Percentiles rank a stretch among this genome's conserved stretches.
These are phyloP conservation scores for Coemansia sp. DNA, from an alignment of 192 early-diverging fungal genomes.

Conservation along the genomic window DNA sequence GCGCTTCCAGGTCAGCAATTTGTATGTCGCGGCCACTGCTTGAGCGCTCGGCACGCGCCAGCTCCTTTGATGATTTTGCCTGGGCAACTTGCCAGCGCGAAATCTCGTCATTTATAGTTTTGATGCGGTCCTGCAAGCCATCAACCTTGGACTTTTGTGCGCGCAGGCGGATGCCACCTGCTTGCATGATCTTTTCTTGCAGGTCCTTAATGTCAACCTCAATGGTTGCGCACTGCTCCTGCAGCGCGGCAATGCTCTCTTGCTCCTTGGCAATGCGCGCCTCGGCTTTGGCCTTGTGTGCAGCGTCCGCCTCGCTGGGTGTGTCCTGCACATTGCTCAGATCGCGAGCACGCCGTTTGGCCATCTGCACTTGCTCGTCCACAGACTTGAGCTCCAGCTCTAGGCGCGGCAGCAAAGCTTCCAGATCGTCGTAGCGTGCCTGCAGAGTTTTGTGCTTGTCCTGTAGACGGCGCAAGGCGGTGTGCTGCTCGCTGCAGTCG, in stretches of 20 bases:
- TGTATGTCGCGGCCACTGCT: conserved; percentile 68
- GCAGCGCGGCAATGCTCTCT: conserved; percentile 52
- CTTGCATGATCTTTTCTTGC: conserved; percentile 88
- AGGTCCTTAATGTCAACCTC: conserved; percentile 77
- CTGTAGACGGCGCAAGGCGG: conserved; percentile 26
- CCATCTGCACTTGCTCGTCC: conserved; percentile 67
- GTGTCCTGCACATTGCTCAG: conserved; percentile 28
- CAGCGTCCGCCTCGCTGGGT: conserved; percentile 37
- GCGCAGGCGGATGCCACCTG: conserved; percentile 84
- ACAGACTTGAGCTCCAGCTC: conserved; percentile 72
- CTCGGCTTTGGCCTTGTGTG: conserved; percentile 46
- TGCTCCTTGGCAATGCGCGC: conserved; percentile 53
- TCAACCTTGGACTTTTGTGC: conserved; percentile 85
- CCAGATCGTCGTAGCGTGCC: conserved; percentile 57
- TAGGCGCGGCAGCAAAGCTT: conserved; percentile 65
- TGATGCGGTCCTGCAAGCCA: conserved; percentile 75
- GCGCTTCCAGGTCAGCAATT: conserved; percentile 61
- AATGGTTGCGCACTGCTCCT: conserved; percentile 62
- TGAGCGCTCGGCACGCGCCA: conserved; percentile 65
- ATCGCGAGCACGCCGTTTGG: conserved; percentile 62
- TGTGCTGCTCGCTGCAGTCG: conserved; percentile 55
- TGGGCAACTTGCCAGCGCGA: conserved; percentile 75
- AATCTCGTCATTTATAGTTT: conserved; percentile 62
- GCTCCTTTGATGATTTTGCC: conserved; percentile 72
- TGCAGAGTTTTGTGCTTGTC: conserved; percentile 51